Percentiles rank a stretch among this genome's conserved stretches.
These are phyloP conservation scores for Inga laurina DNA, from an alignment of 306 rosid species.

Conservation along the genomic window DNA sequence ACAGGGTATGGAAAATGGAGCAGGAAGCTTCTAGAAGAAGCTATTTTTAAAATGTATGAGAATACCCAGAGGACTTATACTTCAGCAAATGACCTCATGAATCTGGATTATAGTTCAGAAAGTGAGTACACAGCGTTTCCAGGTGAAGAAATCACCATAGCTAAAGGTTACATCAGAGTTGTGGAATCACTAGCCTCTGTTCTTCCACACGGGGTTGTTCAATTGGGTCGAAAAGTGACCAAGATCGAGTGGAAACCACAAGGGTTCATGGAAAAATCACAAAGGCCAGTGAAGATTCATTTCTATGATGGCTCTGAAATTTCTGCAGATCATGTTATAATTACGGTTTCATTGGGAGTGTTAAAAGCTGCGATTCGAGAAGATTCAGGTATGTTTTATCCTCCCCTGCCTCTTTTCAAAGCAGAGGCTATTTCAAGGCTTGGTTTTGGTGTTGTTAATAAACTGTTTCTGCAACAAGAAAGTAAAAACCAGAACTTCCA, in stretches of 20 bases:
- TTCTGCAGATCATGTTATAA: conserved; percentile 84
- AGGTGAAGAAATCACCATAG: conserved; percentile 80
- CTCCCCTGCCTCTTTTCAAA: conserved; percentile 78
- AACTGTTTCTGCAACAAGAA: conserved; percentile 68
- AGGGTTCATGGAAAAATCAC: background rate
- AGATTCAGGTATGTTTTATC: conserved; percentile 69
- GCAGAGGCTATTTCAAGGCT: conserved; percentile 84
- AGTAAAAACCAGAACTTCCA: conserved; percentile 11
- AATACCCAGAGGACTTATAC: conserved; percentile 85
- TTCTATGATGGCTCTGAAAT: conserved; percentile 71
- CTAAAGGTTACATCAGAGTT: conserved; percentile 70
- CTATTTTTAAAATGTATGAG: conserved; percentile 70
- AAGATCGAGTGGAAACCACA: conserved; percentile 64
- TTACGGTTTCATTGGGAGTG: conserved; percentile 90
- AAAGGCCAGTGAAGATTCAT: conserved; percentile 76
- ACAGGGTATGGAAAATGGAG: conserved; percentile 58
- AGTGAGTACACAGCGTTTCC: conserved; percentile 88
- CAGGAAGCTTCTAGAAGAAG: conserved; percentile 60
- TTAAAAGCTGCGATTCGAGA: conserved; percentile 73
- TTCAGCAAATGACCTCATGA: conserved; percentile 71
- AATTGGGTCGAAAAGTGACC: conserved; percentile 57
- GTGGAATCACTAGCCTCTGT: conserved; percentile 68
- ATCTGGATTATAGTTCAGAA: conserved; percentile 71
- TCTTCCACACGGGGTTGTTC: conserved; percentile 67
- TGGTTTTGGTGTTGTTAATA: conserved; percentile 94